These are phyloP conservation scores for Debaryomyces maramus DNA, from an alignment of 805 yeast genomes.

Conservation along the genomic window DNA sequence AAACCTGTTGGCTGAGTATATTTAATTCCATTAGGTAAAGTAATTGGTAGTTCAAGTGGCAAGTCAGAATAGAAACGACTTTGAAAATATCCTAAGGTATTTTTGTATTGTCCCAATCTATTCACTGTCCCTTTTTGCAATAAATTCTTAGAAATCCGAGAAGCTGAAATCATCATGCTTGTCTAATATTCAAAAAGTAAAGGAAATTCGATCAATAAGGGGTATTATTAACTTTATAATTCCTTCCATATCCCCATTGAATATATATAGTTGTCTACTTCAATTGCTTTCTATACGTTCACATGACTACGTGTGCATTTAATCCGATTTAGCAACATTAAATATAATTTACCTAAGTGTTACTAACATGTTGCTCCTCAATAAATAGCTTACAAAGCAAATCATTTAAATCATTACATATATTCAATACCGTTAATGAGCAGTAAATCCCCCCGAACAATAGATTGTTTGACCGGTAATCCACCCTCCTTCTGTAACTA, in stretches of 20 bases:
- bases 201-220: no score
- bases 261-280: no score
- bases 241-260: no score
- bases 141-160: not conserved
- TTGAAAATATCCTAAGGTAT: not conserved
- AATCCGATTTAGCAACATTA: no score
- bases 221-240: no score
- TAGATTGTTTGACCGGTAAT: slow-evolving; percentile 68
- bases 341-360: no score
- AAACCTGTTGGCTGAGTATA: slow-evolving; percentile 43
- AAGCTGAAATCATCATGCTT: not conserved
- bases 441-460: slow-evolving; percentile 66
- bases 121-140: not conserved
- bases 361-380: no score
- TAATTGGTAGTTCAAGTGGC: slow-evolving; percentile 12
- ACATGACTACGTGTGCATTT: no score
- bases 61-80: not conserved
- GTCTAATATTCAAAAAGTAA: no score
- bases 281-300: no score
- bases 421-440: slow-evolving; percentile 48
- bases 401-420: not conserved
- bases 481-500: slow-evolving; percentile 68
- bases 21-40: slow-evolving; percentile 28
- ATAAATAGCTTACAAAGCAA: no score
- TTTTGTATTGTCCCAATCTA: not conserved